Evolutionary conservation across 345 rosid genomes (phyloP), one percentile per base, ranked within the genome.

Genomic region (Ricinus communis): DNA sequence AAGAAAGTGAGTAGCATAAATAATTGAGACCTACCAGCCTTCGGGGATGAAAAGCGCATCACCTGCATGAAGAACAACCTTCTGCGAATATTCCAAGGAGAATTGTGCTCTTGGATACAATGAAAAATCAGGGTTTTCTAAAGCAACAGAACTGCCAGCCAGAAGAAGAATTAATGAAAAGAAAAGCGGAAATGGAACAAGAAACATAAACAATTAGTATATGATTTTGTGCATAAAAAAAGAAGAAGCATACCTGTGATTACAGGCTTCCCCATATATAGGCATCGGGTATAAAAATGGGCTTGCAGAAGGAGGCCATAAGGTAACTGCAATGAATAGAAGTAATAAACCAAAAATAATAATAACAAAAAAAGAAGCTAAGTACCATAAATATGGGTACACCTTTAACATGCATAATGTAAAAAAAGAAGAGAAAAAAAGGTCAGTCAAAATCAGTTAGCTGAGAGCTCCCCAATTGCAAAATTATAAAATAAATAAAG

Each of bases 21-120:
- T 76, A 66, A 65, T 71, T 67, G 78, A 82, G 57, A 51, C 33
- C 85, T 86, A 90, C 96, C 98, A 92, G 84, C 98, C 99, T 90
- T 89, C 99, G 41, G 98, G 99, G 77, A 95, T 90, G 87, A 92
- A 95, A 78, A 95, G 89, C 76, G 89, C 98, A 85, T 92, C 98
- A 46, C 97, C 94, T 33, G 89, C 88, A 45, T 83, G 74, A 74
- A 95, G 97, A 77, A 75, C 79, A 76, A 86, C 89, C 81, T 82
- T 84, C 78, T 89, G 93, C 49, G 91, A 81, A 80, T 77, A 85
- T 66, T 73, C 80, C 68, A 76, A 60, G 66, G 87, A 85, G 69
- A 62, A 66, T 80, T 82, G 74, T 71, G 96, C 97, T 78, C 97
- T 92, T 68, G 96, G 93, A 82, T 85, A 80, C 46, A 72, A 74